A percentile compares a stretch with the other conserved stretches of the same genome.
These are phyloP conservation scores for Lycium ferocissimum DNA, from an alignment of 257 asterid species.

Conservation along the genomic window DNA sequence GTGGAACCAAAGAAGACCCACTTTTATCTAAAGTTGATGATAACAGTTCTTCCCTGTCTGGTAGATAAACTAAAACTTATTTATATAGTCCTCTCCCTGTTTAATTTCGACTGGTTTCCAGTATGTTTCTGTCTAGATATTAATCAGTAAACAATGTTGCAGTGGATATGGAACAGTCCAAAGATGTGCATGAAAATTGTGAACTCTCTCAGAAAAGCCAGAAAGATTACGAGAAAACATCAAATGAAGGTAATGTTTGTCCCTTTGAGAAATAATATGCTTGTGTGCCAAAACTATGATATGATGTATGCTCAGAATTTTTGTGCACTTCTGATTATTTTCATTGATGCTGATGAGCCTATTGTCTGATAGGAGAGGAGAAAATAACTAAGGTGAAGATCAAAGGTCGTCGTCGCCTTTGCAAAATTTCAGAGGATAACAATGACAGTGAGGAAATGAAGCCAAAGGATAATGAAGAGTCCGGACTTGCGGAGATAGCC, in stretches of 20 bases:
- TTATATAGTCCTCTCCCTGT: neutral
- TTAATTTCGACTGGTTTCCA: neutral
- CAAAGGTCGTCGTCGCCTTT: slow-evolving; percentile 87
- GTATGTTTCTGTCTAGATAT: neutral
- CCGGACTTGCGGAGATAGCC: slow-evolving; percentile 42
- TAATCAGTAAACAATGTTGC: slow-evolving; percentile 14
- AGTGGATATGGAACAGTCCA: slow-evolving; percentile 37
- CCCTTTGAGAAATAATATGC: slow-evolving; percentile 39
- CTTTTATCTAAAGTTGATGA: slow-evolving; percentile 22
- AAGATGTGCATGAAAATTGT: slow-evolving; percentile 36
- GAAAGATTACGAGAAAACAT: slow-evolving; percentile 35
- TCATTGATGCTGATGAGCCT: slow-evolving; percentile 27
- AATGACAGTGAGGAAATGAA: slow-evolving; percentile 35
- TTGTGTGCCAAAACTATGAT: slow-evolving; percentile 24
- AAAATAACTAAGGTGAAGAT: slow-evolving; percentile 64
- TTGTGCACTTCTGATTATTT: slow-evolving; percentile 27
- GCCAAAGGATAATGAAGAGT: slow-evolving; percentile 42
- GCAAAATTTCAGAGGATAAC: slow-evolving; percentile 58
- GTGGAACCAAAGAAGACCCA: slow-evolving; percentile 14
- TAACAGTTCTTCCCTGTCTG: slow-evolving; percentile 25
- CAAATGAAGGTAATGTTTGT: slow-evolving; percentile 19
- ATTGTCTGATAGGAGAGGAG: slow-evolving; percentile 50
- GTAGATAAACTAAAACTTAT: slow-evolving; percentile 27
- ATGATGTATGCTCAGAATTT: slow-evolving; percentile 14
- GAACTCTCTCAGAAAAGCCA: slow-evolving; percentile 35